A percentile compares a stretch with the other conserved stretches of the same genome.
Conservation (phyloP, 2,329 filamentous ascomycete species). For the Talaromyces islandicus region DNA sequence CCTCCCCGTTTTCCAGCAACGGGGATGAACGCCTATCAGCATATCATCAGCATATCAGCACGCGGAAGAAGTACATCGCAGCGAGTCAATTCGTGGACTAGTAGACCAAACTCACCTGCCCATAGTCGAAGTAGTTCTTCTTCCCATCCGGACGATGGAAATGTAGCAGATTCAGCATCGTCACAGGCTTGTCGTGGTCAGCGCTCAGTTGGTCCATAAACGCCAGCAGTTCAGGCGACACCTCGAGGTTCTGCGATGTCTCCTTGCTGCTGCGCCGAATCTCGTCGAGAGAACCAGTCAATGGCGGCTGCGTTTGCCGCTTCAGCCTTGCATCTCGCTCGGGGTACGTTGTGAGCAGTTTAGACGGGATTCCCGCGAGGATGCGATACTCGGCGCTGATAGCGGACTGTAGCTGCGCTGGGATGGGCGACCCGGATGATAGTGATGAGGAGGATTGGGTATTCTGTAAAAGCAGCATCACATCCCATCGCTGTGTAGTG, state of each 20-base stretch:
- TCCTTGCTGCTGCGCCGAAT: constrained; percentile 19
- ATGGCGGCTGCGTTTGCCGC: constrained; percentile 12
- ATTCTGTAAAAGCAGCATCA: constrained; percentile 27
- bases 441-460: neutral
- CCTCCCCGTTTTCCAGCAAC: constrained; percentile 52
- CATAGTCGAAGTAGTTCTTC: constrained; percentile 52
- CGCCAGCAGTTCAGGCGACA: constrained; percentile 44
- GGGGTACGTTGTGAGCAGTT: constrained; percentile 24
- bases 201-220: constrained; percentile 42
- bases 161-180: constrained; percentile 59
- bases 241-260: constrained; percentile 47
- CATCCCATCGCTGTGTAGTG: constrained; percentile 26
- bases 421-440: constrained; percentile 12
- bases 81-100: neutral
- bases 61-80: neutral
- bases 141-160: constrained; percentile 48
- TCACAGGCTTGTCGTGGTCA: constrained; percentile 42
- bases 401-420: constrained; percentile 12
- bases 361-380: constrained; percentile 30
- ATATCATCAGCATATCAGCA: neutral
- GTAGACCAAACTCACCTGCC: constrained; percentile 43
- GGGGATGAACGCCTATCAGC: constrained; percentile 24
- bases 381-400: constrained; percentile 27
- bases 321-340: constrained; percentile 19
- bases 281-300: constrained; percentile 25